These are phyloP conservation scores for Arthroderma sp. DNA, from an alignment of 2,329 filamentous ascomycete species.

Conservation along the genomic window DNA sequence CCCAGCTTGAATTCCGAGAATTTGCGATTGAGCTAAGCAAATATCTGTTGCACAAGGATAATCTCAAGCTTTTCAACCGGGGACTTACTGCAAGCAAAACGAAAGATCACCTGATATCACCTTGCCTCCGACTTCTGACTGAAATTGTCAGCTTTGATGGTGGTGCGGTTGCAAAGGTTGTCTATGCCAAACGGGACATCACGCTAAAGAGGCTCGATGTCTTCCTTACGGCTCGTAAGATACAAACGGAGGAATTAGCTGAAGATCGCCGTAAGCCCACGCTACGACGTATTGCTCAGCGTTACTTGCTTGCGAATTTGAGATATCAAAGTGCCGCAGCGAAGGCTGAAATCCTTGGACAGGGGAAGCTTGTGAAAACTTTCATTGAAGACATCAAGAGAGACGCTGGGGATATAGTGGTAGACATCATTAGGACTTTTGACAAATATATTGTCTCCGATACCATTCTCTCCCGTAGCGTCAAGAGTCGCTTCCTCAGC, in stretches of 20 bases:
- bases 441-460: conserved; percentile 64
- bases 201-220: conserved; percentile 70
- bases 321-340: conserved; percentile 64
- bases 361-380: conserved; percentile 54
- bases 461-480: conserved; percentile 55
- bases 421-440: conserved; percentile 61
- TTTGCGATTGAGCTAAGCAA: conserved; percentile 69
- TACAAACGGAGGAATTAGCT: conserved; percentile 38
- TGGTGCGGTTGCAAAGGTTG: conserved; percentile 61
- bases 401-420: conserved; percentile 62
- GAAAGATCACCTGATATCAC: conserved; percentile 81
- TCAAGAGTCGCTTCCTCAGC: conserved; percentile 66
- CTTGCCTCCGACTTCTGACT: conserved; percentile 70
- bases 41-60: conserved; percentile 66
- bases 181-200: conserved; percentile 66
- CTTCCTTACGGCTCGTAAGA: conserved; percentile 61
- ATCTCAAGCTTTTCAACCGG: conserved; percentile 66
- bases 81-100: conserved; percentile 68
- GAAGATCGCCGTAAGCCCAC: conserved; percentile 62
- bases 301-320: conserved; percentile 67
- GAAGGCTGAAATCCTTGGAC: conserved; percentile 71
- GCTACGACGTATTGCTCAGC: conserved; percentile 68
- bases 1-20: conserved; percentile 58
- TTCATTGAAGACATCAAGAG: conserved; percentile 66
- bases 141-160: conserved; percentile 81